Evolutionary conservation across 345 rosid species (phyloP), one percentile per base, ranked within the genome.

Genomic region (Brassica cretica): DNA sequence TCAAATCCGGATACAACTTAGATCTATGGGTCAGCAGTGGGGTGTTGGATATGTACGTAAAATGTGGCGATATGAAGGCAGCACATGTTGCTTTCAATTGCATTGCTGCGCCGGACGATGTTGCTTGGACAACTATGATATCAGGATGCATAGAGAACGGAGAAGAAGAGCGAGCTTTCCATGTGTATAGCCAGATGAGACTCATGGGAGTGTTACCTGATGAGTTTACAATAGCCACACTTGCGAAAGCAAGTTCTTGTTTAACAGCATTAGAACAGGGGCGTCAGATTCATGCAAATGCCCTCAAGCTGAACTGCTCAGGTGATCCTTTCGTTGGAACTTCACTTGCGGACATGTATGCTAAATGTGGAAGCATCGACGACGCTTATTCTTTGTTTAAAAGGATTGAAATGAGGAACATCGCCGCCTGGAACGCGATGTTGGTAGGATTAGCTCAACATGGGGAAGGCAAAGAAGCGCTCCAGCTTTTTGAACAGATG

Each of bases 101-200:
- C 60, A 84, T 90, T 56, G 77, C 75, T 10, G 75, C 32, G 33
- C 87, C 88, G 0, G 91, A 88, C 71, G 87, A 85, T 70, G 91
- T 90, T 64, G 87, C 88, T 7, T 90, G 93, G 95, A 90, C 95
- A 59, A 87, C 87, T 8, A 83, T 90, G 90, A 87, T 90, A 64
- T 83, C 87, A 46, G 91, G 96, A 68, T 88, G 87, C 66, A 81
- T 86, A 65, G 91, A 85, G 59, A 88, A 90, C 73, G 93, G 90
- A 64, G 87, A 85, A 19, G 88, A 82, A 60, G 89, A 85, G 14
- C 70, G 73, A 68, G 89, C 90, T 30, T 82, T 87, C 66, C 77
- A 70, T 51, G 71, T 87, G 24, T 90, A 83, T 73, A 87, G 84
- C 77, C 82, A 76, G 78, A 90, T 90, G 93, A 85, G 87, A 79